Percentiles rank a stretch among this genome's conserved stretches.
phyloP scores from a whole-genome alignment of 352 stramenopile genomes.

The Pythium monospermum region DNA sequence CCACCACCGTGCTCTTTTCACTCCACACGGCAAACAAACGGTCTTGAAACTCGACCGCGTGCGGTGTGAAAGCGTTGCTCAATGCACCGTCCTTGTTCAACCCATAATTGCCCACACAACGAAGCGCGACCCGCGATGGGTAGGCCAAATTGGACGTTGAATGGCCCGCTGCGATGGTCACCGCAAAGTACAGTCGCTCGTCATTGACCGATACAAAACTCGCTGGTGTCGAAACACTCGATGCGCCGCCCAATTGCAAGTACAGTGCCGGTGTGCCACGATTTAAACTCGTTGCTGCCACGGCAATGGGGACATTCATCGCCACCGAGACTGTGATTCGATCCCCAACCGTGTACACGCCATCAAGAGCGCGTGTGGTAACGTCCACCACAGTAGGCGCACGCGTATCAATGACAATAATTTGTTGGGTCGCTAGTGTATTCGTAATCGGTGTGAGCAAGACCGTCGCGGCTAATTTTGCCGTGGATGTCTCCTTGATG shows the following conservation, averaged over 20 bases:
- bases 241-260: conserved; percentile 33
- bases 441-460: conserved; percentile 25
- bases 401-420: conserved; percentile 31
- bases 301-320: conserved; percentile 34
- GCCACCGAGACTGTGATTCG: conserved; percentile 30
- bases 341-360: conserved; percentile 51
- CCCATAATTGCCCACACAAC: conserved; percentile 34
- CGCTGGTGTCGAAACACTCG: conserved; percentile 7
- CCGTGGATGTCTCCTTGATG: conserved; percentile 23
- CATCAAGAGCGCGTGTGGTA: conserved; percentile 30
- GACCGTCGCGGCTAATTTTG: conserved; percentile 30
- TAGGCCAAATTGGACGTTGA: conserved; percentile 41
- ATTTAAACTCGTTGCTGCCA: conserved; percentile 10
- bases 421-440: conserved; percentile 12
- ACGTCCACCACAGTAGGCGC: conserved; percentile 35
- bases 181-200: conserved; percentile 49
- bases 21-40: conserved; percentile 43
- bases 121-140: conserved; percentile 33
- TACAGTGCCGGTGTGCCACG: conserved; percentile 33
- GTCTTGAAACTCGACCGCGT: conserved; percentile 23
- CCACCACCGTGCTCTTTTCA: conserved; percentile 25
- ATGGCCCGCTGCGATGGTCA: conserved; percentile 31
- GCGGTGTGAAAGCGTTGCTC: conserved; percentile 20
- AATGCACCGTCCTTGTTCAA: conserved; percentile 40
- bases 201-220: conserved; percentile 33